Base-by-base conservation (phyloP, 73 alveolate species). In the Paramecium octaurelia region DNA sequence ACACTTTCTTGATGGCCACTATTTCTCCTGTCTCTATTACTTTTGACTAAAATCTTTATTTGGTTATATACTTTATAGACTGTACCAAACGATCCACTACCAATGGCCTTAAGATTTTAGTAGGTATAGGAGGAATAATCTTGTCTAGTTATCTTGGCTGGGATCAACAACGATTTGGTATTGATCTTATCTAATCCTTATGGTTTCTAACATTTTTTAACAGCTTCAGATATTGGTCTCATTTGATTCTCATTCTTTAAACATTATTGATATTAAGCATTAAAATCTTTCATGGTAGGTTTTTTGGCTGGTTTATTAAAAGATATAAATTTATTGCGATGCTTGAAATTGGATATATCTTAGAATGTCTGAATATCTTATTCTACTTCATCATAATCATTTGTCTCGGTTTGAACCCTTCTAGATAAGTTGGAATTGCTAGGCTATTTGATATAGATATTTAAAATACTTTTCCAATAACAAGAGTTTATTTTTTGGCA, bases 1-100 rank as follows among this genome's bases (percentile, higher is more conserved):
- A 93, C 1, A 95, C 97, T 60, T 95, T 96, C 88, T 96, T 96
- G 20, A 95, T 85, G 4, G 99, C 99, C 27, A 95, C 97, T n/a
- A 88, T 80, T 93, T 94, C 97, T 35, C 96, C 96, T 29, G 97
- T 95, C 29, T 92, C 95, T 14, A 50, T 69, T 21, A 80, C 77
- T 80, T 50, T 86, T 7, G 93, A 54, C 93, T 87, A 23, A 21
- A 85, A 58, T 36, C 44, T 59, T 27, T 8, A 21, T 18, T 35
- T 18, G 3, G 3, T 38, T 3, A 59, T 86, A 36, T 90, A 83
- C 95, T 86, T 92, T 80, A 58, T 86, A 92, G 27, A 92, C 95
- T 36, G 87, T 93, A 2, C 95, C 95, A 64, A 92, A 92, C 14
- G 86, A 75, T 11, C 95, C 95, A 40, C 86, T 54, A 4, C 94